phyloP scores from a whole-genome alignment of 2,329 filamentous ascomycete species.

The Cladosporium cucumerinum region DNA sequence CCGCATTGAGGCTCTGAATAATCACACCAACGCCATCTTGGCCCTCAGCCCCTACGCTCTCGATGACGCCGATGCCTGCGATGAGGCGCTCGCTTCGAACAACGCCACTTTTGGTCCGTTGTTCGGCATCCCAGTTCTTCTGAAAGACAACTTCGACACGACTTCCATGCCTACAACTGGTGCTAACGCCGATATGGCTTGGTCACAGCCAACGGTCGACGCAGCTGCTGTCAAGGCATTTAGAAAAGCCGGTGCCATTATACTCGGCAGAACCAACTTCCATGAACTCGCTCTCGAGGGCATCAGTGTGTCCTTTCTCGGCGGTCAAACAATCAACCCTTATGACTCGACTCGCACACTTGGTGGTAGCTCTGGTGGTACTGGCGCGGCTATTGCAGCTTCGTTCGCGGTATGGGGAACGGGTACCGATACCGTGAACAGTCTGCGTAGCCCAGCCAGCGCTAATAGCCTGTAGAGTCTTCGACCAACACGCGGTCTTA shows the following conservation, averaged over 20 bases:
- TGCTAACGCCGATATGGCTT: conserved; percentile 49
- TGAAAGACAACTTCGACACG: conserved; percentile 65
- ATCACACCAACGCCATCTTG: conserved; percentile 56
- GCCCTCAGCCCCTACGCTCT: conserved; percentile 51
- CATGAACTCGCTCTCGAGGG: conserved; percentile 65
- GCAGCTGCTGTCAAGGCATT: conserved; percentile 30
- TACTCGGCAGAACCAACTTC: conserved; percentile 40
- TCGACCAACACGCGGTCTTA: conserved; percentile 44
- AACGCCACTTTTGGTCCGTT: conserved; percentile 50
- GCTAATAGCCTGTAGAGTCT: conserved; percentile 60
- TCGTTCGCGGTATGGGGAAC: conserved; percentile 53
- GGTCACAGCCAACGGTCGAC: conserved; percentile 43
- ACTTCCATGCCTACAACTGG: conserved; percentile 56
- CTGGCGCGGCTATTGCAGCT: conserved; percentile 57
- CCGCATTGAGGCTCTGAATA: conserved; percentile 57
- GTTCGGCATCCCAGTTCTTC: conserved; percentile 59
- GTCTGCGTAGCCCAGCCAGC: conserved; percentile 58
- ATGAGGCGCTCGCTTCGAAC: conserved; percentile 45
- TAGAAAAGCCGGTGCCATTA: conserved; percentile 33
- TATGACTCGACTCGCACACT: conserved; percentile 65
- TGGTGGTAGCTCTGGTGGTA: conserved; percentile 62
- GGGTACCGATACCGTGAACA: conserved; percentile 52
- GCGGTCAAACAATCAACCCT: conserved; percentile 63
- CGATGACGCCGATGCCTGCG: conserved; percentile 49
- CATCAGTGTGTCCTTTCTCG: conserved; percentile 59